phyloP scores from a whole-genome alignment of 2,329 filamentous ascomycete genomes.

The Pseudofabraea citricarpa region DNA sequence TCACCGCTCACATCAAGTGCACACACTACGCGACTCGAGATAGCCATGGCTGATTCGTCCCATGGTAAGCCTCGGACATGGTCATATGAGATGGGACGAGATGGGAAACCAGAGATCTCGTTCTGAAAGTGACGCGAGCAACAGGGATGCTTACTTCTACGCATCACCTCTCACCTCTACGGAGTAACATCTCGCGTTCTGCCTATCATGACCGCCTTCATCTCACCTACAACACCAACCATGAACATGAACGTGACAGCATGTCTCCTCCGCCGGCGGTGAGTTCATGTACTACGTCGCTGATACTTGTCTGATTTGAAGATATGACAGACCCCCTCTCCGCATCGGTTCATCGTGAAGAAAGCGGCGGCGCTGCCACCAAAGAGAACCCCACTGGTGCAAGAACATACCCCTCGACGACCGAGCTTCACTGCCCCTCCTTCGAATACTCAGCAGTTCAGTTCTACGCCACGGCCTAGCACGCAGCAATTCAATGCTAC shows the following conservation, averaged over 20 bases:
- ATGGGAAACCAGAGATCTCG: no score
- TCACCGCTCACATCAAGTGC: no score
- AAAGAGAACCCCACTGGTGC: constrained; percentile 15
- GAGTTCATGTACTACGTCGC: constrained; percentile 2
- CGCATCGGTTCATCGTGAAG: constrained; percentile 31
- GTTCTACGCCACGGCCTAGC: constrained; percentile 24
- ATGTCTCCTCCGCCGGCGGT: constrained; percentile 30
- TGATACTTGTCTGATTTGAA: constrained; percentile 7
- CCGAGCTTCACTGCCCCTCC: constrained; percentile 20
- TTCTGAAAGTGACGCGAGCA: no score
- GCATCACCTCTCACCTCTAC: no score
- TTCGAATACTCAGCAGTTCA: constrained; percentile 25
- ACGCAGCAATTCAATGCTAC: constrained; percentile 28
- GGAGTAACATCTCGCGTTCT: no score
- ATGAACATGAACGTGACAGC: constrained; percentile 12
- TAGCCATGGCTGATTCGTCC: no score
- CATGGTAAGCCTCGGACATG: no score
- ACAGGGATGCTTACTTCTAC: no score
- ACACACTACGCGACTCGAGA: no score
- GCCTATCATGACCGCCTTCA: no score
- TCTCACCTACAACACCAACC: constrained; percentile 1
- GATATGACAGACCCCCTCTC: constrained; percentile 32
- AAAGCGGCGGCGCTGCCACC: constrained; percentile 16
- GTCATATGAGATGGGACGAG: no score
- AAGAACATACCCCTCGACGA: constrained; percentile 14